A percentile compares a stretch with the other conserved stretches of the same genome.
Evolutionary conservation across 257 asterid species (phyloP).

Genomic region (Solanum chiquidenum): DNA sequence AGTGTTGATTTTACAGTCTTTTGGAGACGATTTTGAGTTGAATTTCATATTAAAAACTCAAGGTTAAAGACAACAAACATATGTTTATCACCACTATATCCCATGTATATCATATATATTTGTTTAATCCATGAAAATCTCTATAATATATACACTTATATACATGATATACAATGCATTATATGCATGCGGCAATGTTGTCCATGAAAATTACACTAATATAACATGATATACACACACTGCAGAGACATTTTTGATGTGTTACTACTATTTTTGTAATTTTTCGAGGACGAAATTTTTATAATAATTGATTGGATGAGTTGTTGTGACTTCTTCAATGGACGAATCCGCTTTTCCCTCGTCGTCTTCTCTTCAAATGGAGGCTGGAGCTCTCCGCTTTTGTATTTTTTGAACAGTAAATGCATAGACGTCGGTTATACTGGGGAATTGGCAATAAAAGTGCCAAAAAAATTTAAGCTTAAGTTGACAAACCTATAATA

Average conservation of each 20-base stretch:
- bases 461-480: not conserved
- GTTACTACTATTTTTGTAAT: not conserved
- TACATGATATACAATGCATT: not conserved
- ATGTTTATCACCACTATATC: no score
- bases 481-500: not conserved
- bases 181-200: not conserved
- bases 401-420: not conserved
- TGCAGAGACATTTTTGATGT: not conserved
- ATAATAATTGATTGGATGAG: not conserved
- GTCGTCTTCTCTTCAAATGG: not conserved
- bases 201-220: not conserved
- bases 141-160: not conserved
- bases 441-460: not conserved
- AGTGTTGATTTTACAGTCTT: no score
- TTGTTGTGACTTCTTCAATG: not conserved
- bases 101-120: no score
- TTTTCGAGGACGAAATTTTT: not conserved
- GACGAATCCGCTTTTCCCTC: not conserved
- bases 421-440: not conserved
- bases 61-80: no score
- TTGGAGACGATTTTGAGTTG: no score
- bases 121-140: not conserved
- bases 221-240: not conserved
- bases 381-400: not conserved
- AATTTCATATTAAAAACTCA: no score